These are phyloP conservation scores for Ganoderma leucocontextum DNA, from an alignment of 1,284 basidiomycete species.

Conservation along the genomic window DNA sequence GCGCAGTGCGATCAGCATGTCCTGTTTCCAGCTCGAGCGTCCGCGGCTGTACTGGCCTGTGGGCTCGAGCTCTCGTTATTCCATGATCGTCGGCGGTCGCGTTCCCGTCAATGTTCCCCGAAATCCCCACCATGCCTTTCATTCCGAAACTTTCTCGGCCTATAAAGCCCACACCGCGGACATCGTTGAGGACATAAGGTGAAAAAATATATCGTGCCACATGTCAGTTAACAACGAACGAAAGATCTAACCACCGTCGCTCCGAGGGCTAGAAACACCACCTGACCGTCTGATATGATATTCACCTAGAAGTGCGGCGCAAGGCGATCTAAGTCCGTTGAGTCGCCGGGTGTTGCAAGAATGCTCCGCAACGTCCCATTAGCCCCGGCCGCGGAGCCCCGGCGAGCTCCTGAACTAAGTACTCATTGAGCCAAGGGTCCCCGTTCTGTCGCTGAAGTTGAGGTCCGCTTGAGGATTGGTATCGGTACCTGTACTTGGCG, in stretches of 20 bases:
- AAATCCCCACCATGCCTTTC: neutral
- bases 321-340: slow-evolving; percentile 5
- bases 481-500: neutral
- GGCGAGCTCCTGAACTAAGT: neutral
- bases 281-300: neutral
- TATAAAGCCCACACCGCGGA: neutral
- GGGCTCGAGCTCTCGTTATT: neutral
- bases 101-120: neutral
- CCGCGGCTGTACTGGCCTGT: slow-evolving; percentile 5
- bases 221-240: neutral
- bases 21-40: slow-evolving; percentile 1
- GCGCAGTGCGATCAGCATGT: slow-evolving; percentile 1
- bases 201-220: neutral
- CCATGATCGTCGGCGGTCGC: neutral
- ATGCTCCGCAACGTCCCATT: neutral
- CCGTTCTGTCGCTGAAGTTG: neutral
- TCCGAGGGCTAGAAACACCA: neutral
- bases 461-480: neutral
- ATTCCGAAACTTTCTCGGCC: neutral
- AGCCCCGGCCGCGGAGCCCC: slow-evolving; percentile 3
- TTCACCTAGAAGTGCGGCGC: neutral
- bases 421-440: neutral
- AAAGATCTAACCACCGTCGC: neutral
- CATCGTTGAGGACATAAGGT: neutral
- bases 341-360: slow-evolving; percentile 1